Percentiles rank a stretch among this genome's conserved stretches.
phyloP scores from a whole-genome alignment of 2,329 filamentous ascomycete species.

The Fusarium foetens region DNA sequence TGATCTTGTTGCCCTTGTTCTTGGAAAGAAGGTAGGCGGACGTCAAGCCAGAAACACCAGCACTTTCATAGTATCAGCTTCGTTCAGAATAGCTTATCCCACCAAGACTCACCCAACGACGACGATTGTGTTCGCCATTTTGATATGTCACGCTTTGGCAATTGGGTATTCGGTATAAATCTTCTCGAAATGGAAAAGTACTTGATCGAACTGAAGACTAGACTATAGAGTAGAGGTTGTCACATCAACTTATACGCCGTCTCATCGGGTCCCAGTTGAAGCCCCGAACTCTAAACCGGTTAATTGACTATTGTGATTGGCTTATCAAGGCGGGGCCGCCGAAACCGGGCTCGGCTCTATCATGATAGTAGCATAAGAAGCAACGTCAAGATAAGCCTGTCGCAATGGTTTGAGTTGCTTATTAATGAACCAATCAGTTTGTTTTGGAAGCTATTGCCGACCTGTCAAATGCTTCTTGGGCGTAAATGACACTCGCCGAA shows the following conservation, averaged over 20 bases:
- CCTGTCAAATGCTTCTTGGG: conserved; percentile 9
- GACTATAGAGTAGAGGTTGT: conserved; percentile 1
- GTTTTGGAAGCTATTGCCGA: background rate
- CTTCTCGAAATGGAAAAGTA: background rate
- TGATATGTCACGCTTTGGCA: background rate
- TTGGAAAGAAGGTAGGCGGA: conserved; percentile 60
- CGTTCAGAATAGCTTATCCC: background rate
- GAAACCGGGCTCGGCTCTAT: conserved; percentile 12
- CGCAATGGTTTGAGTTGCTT: background rate
- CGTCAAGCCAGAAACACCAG: conserved; percentile 64
- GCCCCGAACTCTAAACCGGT: conserved; percentile 17
- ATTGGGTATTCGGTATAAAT: background rate
- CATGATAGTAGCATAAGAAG: background rate
- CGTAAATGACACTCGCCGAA: conserved; percentile 27
- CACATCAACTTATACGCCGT: conserved; percentile 14
- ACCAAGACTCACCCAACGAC: conserved; percentile 48
- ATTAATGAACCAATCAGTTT: conserved; percentile 4
- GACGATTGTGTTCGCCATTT: conserved; percentile 48
- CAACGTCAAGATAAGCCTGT: conserved; percentile 14
- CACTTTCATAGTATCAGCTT: conserved; percentile 45
- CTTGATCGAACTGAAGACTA: background rate
- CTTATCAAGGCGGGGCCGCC: conserved; percentile 1
- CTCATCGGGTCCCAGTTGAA: conserved; percentile 26
- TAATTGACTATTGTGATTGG: conserved; percentile 24
- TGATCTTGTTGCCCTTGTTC: conserved; percentile 62